Conservation (phyloP, 352 stramenopile genomes). For the Phytophthora tentaculata region DNA sequence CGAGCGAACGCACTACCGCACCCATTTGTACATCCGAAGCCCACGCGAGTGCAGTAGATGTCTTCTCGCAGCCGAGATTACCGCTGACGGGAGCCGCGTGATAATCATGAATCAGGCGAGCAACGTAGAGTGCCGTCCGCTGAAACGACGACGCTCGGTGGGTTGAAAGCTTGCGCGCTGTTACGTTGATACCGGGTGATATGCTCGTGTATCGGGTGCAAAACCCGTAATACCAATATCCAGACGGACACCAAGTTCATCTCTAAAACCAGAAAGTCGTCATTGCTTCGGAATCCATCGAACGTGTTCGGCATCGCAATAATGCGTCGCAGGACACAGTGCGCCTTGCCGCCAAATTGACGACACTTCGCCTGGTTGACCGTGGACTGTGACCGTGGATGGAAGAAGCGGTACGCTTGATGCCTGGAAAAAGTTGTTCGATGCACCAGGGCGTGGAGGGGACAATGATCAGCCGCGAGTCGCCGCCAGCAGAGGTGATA, state of each 20-base stretch:
- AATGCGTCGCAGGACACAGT: background rate
- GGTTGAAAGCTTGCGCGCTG: too few species aligned
- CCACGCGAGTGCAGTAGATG: too few species aligned
- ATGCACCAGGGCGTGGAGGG: background rate
- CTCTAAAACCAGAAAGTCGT: slow-evolving; percentile 30
- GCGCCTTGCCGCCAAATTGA: background rate
- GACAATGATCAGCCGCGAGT: background rate
- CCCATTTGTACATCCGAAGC: too few species aligned
- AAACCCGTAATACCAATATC: too few species aligned
- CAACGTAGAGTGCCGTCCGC: too few species aligned
- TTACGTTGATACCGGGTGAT: too few species aligned
- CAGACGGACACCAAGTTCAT: slow-evolving; percentile 35
- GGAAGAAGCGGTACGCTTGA: background rate
- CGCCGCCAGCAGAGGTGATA: too few species aligned
- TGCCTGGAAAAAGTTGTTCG: background rate
- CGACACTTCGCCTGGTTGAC: background rate
- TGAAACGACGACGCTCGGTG: too few species aligned
- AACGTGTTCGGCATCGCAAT: background rate
- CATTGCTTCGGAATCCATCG: background rate
- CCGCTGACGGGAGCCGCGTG: background rate
- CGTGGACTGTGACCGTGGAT: too few species aligned
- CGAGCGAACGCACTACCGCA: too few species aligned
- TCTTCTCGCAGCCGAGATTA: too few species aligned
- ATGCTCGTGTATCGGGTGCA: too few species aligned
- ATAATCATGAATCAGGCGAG: background rate